These are phyloP conservation scores for Epichloe glyceriae DNA, from an alignment of 2,329 filamentous ascomycete genomes.

Conservation along the genomic window DNA sequence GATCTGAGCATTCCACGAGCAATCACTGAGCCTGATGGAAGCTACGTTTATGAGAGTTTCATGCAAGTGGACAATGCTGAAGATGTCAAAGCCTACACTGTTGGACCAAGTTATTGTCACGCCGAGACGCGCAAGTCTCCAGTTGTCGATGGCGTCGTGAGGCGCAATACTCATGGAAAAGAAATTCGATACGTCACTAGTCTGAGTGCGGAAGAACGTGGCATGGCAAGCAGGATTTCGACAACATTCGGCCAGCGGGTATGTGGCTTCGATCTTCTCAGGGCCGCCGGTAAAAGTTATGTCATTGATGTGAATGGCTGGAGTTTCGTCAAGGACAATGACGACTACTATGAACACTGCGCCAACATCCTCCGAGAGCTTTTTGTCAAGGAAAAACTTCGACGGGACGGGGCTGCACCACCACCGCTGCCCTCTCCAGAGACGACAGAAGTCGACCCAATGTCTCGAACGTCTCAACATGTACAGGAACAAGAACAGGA, in stretches of 20 bases:
- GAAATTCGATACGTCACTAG: conserved; percentile 91
- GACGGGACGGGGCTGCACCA: conserved; percentile 46
- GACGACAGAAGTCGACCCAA: conserved; percentile 30
- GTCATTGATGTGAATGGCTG: conserved; percentile 99
- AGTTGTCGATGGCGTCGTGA: conserved; percentile 89
- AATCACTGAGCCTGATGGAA: conserved; percentile 66
- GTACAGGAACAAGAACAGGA: conserved; percentile 26
- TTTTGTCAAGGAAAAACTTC: conserved; percentile 68
- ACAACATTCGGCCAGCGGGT: conserved; percentile 87
- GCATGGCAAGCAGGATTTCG: conserved; percentile 81
- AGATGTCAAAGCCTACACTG: conserved; percentile 97
- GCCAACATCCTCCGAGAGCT: conserved; percentile 76
- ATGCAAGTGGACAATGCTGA: conserved; percentile 93
- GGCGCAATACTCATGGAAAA: conserved; percentile 93
- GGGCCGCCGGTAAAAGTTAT: conserved; percentile 80
- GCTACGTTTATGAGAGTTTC: conserved; percentile 96
- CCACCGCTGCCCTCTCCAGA: conserved; percentile 38
- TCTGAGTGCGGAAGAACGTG: conserved; percentile 65
- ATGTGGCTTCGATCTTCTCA: conserved; percentile 87
- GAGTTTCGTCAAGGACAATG: conserved; percentile 99
- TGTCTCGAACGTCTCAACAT: conserved; percentile 18
- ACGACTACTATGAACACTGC: conserved; percentile 92
- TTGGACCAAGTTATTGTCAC: conserved; percentile 85
- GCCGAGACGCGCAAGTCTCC: conserved; percentile 95
- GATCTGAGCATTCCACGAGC: conserved; percentile 64